Evolutionary conservation across 192 early-diverging fungal species (phyloP).

Genomic region (Backusella westeae): DNA sequence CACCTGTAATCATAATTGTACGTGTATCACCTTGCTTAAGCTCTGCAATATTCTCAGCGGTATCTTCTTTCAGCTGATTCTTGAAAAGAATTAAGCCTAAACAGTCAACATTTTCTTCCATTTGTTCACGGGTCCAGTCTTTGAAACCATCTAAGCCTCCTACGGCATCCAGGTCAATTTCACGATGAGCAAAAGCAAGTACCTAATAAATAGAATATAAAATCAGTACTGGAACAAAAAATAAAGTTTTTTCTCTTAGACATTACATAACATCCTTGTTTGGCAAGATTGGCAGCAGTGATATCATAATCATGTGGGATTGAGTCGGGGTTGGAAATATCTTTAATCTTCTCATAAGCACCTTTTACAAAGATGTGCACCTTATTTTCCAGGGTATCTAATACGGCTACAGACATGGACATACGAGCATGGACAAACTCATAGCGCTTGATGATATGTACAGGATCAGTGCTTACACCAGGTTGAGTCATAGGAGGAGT

Average conservation of each 20-base stretch:
- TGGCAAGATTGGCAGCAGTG: constrained; percentile 52
- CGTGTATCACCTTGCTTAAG: constrained; percentile 67
- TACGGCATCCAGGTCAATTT: constrained; percentile 40
- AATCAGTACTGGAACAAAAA: not conserved
- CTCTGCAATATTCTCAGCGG: constrained; percentile 59
- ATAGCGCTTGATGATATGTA: constrained; percentile 60
- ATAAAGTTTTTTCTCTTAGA: not conserved
- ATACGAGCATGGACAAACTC: constrained; percentile 68
- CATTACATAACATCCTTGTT: constrained; percentile 72
- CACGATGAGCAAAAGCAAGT: constrained; percentile 59
- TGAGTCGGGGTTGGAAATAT: constrained; percentile 41
- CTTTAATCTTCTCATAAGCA: constrained; percentile 68
- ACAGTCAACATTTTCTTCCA: constrained; percentile 57
- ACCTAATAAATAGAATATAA: constrained; percentile 19
- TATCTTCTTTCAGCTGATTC: constrained; percentile 75
- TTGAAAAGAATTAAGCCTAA: constrained; percentile 70
- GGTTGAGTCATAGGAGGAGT: constrained; percentile 22
- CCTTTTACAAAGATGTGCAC: constrained; percentile 67
- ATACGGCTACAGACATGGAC: constrained; percentile 67
- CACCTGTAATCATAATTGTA: constrained; percentile 83
- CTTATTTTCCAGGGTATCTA: constrained; percentile 48
- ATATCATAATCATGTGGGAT: constrained; percentile 58
- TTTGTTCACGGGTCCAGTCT: constrained; percentile 50
- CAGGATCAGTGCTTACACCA: constrained; percentile 15
- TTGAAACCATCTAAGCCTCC: constrained; percentile 28